Conservation (phyloP, 257 asterid species). For the Buddleja alternifolia region DNA sequence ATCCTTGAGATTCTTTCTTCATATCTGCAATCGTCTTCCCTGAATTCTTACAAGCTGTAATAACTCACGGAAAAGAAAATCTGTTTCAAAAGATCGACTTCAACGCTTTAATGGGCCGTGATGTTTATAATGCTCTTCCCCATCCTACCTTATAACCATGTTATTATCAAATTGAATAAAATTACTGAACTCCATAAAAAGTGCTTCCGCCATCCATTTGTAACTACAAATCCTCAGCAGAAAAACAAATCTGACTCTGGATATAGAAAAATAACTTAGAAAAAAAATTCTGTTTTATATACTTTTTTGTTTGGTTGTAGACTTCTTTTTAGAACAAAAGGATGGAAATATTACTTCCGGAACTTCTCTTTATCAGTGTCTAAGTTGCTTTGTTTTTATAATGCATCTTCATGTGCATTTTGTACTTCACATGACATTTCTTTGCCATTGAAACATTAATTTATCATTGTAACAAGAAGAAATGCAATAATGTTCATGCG, state of each 20-base stretch:
- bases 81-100: background rate
- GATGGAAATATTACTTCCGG: background rate
- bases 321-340: background rate
- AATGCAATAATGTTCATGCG: background rate
- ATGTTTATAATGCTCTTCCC: background rate
- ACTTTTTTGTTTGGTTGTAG: background rate
- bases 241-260: too few relatives aligned
- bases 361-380: too few relatives aligned
- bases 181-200: background rate
- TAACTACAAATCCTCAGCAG: background rate
- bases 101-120: background rate
- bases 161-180: conserved; percentile 2
- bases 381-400: background rate
- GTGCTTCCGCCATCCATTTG: background rate
- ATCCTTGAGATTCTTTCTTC: background rate
- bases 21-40: background rate
- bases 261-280: conserved; percentile 1
- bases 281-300: background rate
- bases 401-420: background rate
- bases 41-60: background rate
- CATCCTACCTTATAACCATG: background rate
- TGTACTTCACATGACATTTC: background rate
- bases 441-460: background rate
- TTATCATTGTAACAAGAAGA: background rate
- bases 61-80: background rate